Evolutionary conservation across 148 eudicot genomes (phyloP), one percentile per base, ranked within the genome.

Genomic region (Diospyros kaki): DNA sequence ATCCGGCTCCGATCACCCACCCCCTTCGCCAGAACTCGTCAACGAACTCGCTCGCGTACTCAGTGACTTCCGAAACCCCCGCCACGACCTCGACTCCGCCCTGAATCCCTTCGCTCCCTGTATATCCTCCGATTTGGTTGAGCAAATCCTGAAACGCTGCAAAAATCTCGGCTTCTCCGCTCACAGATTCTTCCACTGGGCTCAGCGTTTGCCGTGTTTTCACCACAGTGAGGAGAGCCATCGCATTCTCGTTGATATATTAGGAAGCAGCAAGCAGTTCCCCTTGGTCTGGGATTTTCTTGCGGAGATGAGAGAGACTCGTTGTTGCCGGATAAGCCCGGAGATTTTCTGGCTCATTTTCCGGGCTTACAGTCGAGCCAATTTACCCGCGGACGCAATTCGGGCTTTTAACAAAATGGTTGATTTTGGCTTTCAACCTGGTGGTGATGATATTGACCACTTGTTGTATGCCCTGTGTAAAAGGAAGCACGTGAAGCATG

Each of bases 181-280:
- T n/a, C 96, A 90, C 69, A 85, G 92, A 69, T 89, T 93, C 91
- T 90, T 93, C 44, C 72, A 81, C 1, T 90, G 93, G 96, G 95
- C 96, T 52, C 78, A 81, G 59, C 51, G 42, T 3, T 73, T 81
- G n/a, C 88, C 91, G 6, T 73, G 76, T 73, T 93, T 90, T 63
- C 56, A 79, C 68, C 98, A 86, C 53, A 76, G 78, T 42, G n/a
- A 70, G 12, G 60, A 58, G 1, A 90, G 85, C 56, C 84, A 83
- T 76, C 86, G 66, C 73, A 90, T 93, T 60, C 84, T 93, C 7
- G 71, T 90, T 9, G 83, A 83, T 58, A 84, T 93, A 58, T 72
- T 93, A 66, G 98, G 98, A 43, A 66, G 84, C 63, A 87, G 86
- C 64, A 84, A 83, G 43, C 91, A 93, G 58, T 90, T 93, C 66